Percentiles rank a stretch among this genome's conserved stretches.
Evolutionary conservation across 2,329 filamentous ascomycete genomes (phyloP).

Genomic region (Curvularia hawaiiensis): DNA sequence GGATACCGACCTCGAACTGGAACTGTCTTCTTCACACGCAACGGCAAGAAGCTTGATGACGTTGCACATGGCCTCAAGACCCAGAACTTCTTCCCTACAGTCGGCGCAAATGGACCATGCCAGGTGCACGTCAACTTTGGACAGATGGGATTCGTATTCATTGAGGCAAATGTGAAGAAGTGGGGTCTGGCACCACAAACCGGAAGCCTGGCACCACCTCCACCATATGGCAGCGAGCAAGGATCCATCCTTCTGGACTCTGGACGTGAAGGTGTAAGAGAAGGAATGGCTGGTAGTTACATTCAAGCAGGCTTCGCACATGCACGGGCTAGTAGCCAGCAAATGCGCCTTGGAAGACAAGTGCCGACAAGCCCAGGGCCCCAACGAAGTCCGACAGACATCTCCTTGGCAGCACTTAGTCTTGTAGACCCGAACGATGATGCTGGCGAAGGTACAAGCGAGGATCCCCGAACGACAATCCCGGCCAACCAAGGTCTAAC

Average conservation of each 20-base stretch:
- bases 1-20: constrained; percentile 94
- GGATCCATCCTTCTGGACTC: constrained; percentile 94
- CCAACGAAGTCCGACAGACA: constrained; percentile 89
- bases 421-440: constrained; percentile 71
- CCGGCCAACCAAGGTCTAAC: constrained; percentile 39
- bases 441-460: constrained; percentile 72
- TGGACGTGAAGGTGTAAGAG: constrained; percentile 62
- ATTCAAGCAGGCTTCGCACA: constrained; percentile 62
- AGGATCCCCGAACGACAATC: constrained; percentile 31
- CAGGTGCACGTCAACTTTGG: constrained; percentile 97
- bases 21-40: constrained; percentile 96
- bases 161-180: constrained; percentile 99
- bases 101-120: constrained; percentile 94
- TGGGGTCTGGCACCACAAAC: constrained; percentile 98
- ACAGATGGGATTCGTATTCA: constrained; percentile 97
- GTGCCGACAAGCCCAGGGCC: constrained; percentile 86
- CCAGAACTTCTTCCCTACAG: constrained; percentile 96
- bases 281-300: constrained; percentile 58
- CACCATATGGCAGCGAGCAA: constrained; percentile 95
- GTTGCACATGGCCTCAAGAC: constrained; percentile 90
- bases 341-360: constrained; percentile 69
- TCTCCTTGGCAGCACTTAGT: constrained; percentile 86
- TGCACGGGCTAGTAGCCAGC: constrained; percentile 75
- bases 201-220: constrained; percentile 90
- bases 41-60: constrained; percentile 96